Base-by-base conservation (phyloP, 352 stramenopile genomes). In the Phytophthora rubi region DNA sequence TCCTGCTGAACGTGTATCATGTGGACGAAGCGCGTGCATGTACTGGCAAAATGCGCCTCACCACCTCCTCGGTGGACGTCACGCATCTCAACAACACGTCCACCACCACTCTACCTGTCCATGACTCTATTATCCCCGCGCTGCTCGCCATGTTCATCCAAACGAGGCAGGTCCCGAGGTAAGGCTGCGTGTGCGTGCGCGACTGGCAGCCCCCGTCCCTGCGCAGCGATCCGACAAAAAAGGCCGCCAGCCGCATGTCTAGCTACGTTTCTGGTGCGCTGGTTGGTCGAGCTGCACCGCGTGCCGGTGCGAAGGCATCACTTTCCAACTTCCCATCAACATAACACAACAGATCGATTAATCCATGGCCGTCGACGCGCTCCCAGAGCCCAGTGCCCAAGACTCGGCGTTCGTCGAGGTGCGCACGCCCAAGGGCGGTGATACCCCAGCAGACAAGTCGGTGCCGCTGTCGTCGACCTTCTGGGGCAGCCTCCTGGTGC, bases 401-500 rank as follows among this genome's bases (percentile, higher is more conserved):
- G 39, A 71, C 65, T 0, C 52, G n/a, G 53, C 59, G 23, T 68
- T 45, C 53, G 23, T 37, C 16, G 59, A 72, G 23, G 59, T 63
- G n/a, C 35, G n/a, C 59, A 73, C 65, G 6, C 65, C 65, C 59
- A 73, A 68, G 53, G 44, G 37, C 4, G 16, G 28, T 16, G 52
- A 62, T 28, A 33, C 35, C 13, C 55, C 35, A n/a, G 3, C 26
- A 13, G 30, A 62, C 18, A 68, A 54, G 48, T 18, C 65, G 15
- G 53, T 73, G 28, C 48, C 59, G 33, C 32, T 68, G 3, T 65
- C 69, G 1, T 68, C 56, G 28, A 65, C 85, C 13, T 76, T 90
- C 30, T 90, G 81, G 66, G 61, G 58, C 30, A 90, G 81, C 35
- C 62, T 81, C 4, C 37, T 66, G 13, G 64, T 93, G 51, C 59